Base-by-base conservation (phyloP, 2,329 filamentous ascomycete species). In the Curvularia verruculosa region DNA sequence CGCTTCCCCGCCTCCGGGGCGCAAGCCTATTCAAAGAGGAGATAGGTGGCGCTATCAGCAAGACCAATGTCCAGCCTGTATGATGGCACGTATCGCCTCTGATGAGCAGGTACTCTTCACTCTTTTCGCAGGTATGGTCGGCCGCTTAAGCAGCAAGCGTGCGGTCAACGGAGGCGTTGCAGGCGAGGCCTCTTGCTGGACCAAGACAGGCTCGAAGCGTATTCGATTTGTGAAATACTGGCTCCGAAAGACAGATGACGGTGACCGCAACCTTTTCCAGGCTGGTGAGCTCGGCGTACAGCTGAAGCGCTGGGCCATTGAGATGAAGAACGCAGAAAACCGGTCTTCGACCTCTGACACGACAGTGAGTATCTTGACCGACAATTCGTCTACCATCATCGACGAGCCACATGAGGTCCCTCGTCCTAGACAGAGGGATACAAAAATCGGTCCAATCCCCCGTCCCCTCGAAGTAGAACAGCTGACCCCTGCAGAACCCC, bases 1-100 rank as follows among this genome's bases (percentile, higher is more conserved):
- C 12, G 48, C 37, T 2, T 62, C 61, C 39, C 52, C 65, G 8
- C 70, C 68, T 21, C 59, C 52, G 3, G 60, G 58, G 3, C 62
- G 59, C 10, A 34, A 46, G n/a, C 65, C 68, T 1, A 63, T 73
- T 19, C 7, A 53, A 1, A 23, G 54, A 4, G 60, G 58, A 2
- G 12, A 29, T 1, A 64, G 63, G 43, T 75, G 69, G 68, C 13
- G 8, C 1, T 69, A 63, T 19, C 67, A 74, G 34, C 5, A 49
- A 3, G 60, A 70, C 24, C 43, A 54, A 9, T 76, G 72, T 52
- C 50, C 65, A 3, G 72, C 69, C 1, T 76, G 73, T 31, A 68
- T 75, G 44, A 61, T 75, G 9, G 59, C 69, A 9, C 64, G 72
- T 0, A 65, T 76, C 1, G 72, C 71, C 3, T 62, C 60, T 2